Percentiles rank a stretch among this genome's conserved stretches.
Evolutionary conservation across 257 asterid species (phyloP).

Genomic region (Fraxinus quadrangulata): DNA sequence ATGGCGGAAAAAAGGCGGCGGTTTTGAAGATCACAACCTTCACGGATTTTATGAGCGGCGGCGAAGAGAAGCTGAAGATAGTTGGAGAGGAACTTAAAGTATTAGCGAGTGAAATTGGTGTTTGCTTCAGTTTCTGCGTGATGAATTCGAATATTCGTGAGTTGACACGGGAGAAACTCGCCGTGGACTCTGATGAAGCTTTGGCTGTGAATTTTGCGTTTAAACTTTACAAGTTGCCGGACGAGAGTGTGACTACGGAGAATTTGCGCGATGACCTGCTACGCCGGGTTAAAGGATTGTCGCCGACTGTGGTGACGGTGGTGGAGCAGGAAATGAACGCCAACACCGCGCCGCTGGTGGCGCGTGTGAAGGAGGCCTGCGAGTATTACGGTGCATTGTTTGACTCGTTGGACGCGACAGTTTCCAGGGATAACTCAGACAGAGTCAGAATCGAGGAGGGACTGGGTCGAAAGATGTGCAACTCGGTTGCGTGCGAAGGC

Average conservation of each 20-base stretch:
- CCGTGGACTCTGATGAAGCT: conserved; percentile 49
- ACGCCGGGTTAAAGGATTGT: conserved; percentile 70
- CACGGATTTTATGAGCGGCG: conserved; percentile 31
- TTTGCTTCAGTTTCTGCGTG: conserved; percentile 39
- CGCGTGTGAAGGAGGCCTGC: conserved; percentile 70
- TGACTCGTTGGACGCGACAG: conserved; percentile 70
- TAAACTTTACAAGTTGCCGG: conserved; percentile 62
- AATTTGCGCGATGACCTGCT: conserved; percentile 67
- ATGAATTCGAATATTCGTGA: conserved; percentile 29
- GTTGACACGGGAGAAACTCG: conserved; percentile 45
- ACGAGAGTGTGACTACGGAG: conserved; percentile 87
- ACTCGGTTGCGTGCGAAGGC: conserved; percentile 95
- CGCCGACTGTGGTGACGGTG: conserved; percentile 68
- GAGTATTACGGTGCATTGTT: conserved; percentile 63
- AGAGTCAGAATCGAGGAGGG: conserved; percentile 75
- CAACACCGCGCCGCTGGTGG: conserved; percentile 64
- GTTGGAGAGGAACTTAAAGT: conserved; percentile 40
- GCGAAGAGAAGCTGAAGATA: conserved; percentile 38
- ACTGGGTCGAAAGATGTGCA: conserved; percentile 63
- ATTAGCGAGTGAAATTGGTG: conserved; percentile 52
- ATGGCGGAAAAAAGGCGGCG: conserved; percentile 29
- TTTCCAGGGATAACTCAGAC: conserved; percentile 41
- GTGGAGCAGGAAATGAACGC: conserved; percentile 82
- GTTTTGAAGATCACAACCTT: conserved; percentile 63
- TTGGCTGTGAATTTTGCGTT: conserved; percentile 79